Evolutionary conservation across 495 filamentous ascomycete species (phyloP).

Genomic region (Penicillium roqueforti): DNA sequence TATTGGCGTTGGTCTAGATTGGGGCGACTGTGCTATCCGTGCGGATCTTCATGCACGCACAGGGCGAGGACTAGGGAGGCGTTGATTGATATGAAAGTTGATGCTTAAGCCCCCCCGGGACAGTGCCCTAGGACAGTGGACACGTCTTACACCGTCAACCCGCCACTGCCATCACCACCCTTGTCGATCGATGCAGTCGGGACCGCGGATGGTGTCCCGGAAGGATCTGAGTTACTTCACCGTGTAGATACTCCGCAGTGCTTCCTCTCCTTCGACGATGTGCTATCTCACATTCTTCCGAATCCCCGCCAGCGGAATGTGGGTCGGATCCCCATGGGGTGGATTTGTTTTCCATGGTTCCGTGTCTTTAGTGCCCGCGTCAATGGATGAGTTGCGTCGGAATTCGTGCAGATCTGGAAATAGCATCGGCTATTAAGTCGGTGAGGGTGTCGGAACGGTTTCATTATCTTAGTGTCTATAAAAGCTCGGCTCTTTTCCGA

Average conservation of each 20-base stretch:
- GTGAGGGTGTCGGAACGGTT: neutral
- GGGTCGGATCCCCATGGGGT: conserved; percentile 10
- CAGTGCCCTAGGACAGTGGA: too few species aligned
- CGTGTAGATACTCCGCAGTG: too few species aligned
- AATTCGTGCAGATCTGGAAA: neutral
- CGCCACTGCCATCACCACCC: conserved; percentile 6
- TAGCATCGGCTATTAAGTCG: neutral
- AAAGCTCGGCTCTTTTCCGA: neutral
- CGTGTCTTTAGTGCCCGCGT: neutral
- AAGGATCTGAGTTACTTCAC: conserved; percentile 15
- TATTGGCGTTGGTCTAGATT: neutral
- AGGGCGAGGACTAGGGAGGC: neutral
- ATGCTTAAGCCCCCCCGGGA: neutral
- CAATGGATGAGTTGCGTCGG: conserved; percentile 1
- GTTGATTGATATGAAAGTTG: neutral
- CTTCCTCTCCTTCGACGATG: too few species aligned
- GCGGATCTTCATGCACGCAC: neutral
- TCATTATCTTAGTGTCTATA: neutral
- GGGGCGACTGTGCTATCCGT: conserved; percentile 1
- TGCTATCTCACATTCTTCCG: conserved; percentile 7
- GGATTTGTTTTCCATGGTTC: conserved; percentile 8
- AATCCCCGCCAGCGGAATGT: conserved; percentile 3
- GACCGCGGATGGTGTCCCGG: conserved; percentile 13
- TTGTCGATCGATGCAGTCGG: conserved; percentile 12
- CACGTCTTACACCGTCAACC: conserved; percentile 11